Percentiles rank a stretch among this genome's conserved stretches.
Evolutionary conservation across 495 filamentous ascomycete species (phyloP).

Genomic region (Xanthoparmelia taractica): DNA sequence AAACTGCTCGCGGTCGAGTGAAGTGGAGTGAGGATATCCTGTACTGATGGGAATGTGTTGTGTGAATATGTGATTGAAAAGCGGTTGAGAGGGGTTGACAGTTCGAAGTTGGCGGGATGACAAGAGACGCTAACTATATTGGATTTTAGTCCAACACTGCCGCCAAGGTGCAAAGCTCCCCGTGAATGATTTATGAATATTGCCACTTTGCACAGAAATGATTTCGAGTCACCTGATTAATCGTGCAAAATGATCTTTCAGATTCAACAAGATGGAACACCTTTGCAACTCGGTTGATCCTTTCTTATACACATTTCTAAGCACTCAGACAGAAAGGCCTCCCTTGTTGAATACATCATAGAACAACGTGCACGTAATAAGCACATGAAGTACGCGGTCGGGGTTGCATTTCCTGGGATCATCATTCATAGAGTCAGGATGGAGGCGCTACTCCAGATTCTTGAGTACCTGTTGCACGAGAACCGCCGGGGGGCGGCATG

Average conservation of each 20-base stretch:
- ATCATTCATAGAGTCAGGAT: conserved; percentile 21
- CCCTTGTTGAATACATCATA: background rate
- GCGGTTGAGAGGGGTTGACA: conserved; percentile 2
- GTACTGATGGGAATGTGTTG: background rate
- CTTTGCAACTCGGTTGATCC: background rate
- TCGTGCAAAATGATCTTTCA: no score
- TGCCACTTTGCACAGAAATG: background rate
- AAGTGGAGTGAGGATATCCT: conserved; percentile 8
- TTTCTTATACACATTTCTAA: background rate
- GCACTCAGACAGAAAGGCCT: background rate
- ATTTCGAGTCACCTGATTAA: background rate
- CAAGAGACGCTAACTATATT: background rate
- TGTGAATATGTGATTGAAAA: background rate
- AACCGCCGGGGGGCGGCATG: conserved; percentile 47
- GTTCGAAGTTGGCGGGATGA: conserved; percentile 1
- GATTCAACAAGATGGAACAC: background rate
- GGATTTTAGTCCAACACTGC: background rate
- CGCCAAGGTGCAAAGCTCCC: background rate
- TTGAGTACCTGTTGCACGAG: conserved; percentile 24
- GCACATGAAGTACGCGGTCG: background rate
- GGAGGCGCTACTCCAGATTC: conserved; percentile 41
- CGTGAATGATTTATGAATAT: no score
- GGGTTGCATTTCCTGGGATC: background rate
- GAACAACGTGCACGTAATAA: background rate
- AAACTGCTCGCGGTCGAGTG: conserved; percentile 25